These are phyloP conservation scores for Apiospora phragmitis DNA, from an alignment of 2,329 filamentous ascomycete genomes.

Conservation along the genomic window DNA sequence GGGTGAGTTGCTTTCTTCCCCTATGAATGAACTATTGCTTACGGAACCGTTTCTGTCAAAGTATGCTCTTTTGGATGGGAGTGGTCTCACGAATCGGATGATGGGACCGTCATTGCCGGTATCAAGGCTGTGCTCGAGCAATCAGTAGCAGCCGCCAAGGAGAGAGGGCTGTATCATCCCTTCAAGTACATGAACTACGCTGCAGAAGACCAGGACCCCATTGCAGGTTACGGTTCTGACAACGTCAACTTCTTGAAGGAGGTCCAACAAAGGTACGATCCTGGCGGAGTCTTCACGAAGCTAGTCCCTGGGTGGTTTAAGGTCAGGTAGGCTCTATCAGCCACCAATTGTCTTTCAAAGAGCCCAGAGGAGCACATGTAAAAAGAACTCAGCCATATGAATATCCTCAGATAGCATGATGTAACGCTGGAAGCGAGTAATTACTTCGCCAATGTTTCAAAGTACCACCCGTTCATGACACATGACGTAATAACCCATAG, in stretches of 20 bases:
- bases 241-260: neutral
- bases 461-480: too few relatives aligned
- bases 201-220: neutral
- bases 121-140: neutral
- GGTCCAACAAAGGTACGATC: neutral
- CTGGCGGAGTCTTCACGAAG: neutral
- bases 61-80: neutral
- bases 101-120: neutral
- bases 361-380: too few relatives aligned
- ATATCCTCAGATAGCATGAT: too few relatives aligned
- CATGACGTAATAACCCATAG: too few relatives aligned
- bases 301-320: neutral
- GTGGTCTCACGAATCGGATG: neutral
- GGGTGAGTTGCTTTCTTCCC: neutral
- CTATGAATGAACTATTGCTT: neutral
- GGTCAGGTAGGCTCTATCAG: neutral
- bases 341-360: neutral
- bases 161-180: neutral
- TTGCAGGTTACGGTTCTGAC: neutral
- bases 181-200: slow-evolving; percentile 3
- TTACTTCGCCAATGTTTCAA: too few relatives aligned
- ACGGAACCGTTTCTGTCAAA: neutral
- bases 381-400: too few relatives aligned
- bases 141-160: neutral
- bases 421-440: too few relatives aligned